These are phyloP conservation scores for Carallia pectinifolia DNA, from an alignment of 345 rosid species.

Conservation along the genomic window DNA sequence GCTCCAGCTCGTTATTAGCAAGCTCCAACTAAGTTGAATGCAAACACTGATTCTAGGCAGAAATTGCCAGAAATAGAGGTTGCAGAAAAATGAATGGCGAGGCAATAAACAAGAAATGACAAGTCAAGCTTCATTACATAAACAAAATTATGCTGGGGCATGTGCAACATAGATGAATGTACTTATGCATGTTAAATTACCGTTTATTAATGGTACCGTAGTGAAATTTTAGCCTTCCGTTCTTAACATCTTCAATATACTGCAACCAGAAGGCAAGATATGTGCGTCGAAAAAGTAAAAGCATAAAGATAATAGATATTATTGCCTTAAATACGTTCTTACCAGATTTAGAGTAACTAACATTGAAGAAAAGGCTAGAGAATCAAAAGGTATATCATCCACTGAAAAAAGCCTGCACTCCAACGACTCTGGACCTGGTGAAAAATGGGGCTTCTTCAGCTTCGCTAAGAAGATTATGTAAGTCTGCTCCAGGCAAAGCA, in stretches of 20 bases:
- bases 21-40: not conserved
- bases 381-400: slow-evolving; percentile 85
- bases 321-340: slow-evolving; percentile 21
- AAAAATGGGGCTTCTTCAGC: slow-evolving; percentile 71
- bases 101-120: too few relatives aligned
- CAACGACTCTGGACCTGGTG: slow-evolving; percentile 90
- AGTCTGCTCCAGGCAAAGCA: slow-evolving; percentile 59
- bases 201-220: slow-evolving; percentile 90
- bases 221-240: slow-evolving; percentile 68
- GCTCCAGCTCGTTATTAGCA: not conserved
- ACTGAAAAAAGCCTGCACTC: slow-evolving; percentile 80
- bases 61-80: too few relatives aligned
- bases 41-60: too few relatives aligned
- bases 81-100: too few relatives aligned
- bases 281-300: not conserved
- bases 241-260: slow-evolving; percentile 76
- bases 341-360: slow-evolving; percentile 81
- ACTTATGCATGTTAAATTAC: slow-evolving; percentile 25
- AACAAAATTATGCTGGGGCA: too few relatives aligned
- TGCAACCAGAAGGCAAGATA: slow-evolving; percentile 35
- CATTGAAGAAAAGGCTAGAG: slow-evolving; percentile 91
- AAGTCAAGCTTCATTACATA: too few relatives aligned
- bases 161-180: too few relatives aligned
- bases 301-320: not conserved
- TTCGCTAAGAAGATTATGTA: slow-evolving; percentile 88